Percentiles rank a stretch among this genome's conserved stretches.
Evolutionary conservation across 345 rosid species (phyloP).

Genomic region (Eucalyptus pauciflora): DNA sequence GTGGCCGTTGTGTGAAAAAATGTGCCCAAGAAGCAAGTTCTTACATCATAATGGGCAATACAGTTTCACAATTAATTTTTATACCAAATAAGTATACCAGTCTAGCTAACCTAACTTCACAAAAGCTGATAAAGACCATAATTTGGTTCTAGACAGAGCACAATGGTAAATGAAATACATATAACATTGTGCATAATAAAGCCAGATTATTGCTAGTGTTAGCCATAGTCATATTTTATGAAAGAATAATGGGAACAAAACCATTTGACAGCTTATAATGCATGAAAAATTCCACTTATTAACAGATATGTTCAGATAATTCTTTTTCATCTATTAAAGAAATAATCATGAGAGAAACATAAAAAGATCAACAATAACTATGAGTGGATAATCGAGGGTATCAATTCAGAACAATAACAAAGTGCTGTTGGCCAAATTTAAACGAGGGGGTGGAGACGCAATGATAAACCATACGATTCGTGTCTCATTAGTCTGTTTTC

Average conservation of each 20-base stretch:
- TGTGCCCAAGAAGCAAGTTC: background rate
- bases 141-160: background rate
- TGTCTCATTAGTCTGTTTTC: conserved; percentile 31
- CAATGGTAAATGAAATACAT: background rate
- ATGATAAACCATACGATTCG: conserved; percentile 16
- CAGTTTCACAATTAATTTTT: too few relatives aligned
- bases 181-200: background rate
- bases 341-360: background rate
- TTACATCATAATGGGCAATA: too few relatives aligned
- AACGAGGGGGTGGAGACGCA: background rate
- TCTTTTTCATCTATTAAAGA: background rate
- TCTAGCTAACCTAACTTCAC: background rate
- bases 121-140: background rate
- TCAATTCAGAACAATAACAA: background rate
- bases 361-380: background rate
- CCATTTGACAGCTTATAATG: background rate
- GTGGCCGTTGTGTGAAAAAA: too few relatives aligned
- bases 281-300: background rate
- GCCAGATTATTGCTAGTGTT: background rate
- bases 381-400: background rate
- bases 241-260: background rate
- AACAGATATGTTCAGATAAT: background rate
- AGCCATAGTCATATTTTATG: background rate
- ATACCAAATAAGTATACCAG: too few relatives aligned
- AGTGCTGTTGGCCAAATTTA: background rate